phyloP scores from a whole-genome alignment of 331 rosid species.

The Telfairia occidentalis region DNA sequence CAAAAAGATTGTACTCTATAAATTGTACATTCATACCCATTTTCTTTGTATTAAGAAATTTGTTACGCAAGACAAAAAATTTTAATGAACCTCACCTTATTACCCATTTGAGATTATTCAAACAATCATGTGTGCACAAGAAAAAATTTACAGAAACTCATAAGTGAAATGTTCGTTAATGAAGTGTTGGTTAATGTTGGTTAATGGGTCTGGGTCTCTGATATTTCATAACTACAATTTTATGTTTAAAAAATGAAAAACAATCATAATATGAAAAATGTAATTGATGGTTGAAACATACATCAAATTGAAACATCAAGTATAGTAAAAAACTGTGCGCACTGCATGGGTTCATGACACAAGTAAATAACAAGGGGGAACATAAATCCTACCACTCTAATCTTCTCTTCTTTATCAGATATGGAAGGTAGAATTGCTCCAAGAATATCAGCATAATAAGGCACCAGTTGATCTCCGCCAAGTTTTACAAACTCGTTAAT shows the following conservation, averaged over 20 bases:
- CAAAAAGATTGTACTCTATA: not conserved
- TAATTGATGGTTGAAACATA: not conserved
- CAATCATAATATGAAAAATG: not conserved
- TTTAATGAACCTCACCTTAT: not conserved
- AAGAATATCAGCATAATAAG: constrained; percentile 86
- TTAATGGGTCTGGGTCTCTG: not conserved
- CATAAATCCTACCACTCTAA: constrained; percentile 69
- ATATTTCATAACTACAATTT: not conserved
- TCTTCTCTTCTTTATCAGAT: constrained; percentile 99
- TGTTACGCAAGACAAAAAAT: not conserved
- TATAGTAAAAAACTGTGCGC: not conserved
- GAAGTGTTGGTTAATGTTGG: not conserved
- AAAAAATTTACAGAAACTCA: not conserved
- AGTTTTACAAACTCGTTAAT: constrained; percentile 92
- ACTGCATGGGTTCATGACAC: not conserved
- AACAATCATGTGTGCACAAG: not conserved
- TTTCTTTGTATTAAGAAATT: not conserved
- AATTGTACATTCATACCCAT: not conserved
- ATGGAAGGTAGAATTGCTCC: constrained; percentile 97
- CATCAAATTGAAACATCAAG: not conserved
- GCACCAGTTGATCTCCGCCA: constrained; percentile 98
- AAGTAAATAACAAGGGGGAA: not conserved
- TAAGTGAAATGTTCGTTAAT: not conserved
- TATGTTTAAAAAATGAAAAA: not conserved
- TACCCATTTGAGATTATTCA: not conserved